Evolutionary conservation across 371 early-diverging fungal genomes (phyloP).

Genomic region (Mortierella sp.): DNA sequence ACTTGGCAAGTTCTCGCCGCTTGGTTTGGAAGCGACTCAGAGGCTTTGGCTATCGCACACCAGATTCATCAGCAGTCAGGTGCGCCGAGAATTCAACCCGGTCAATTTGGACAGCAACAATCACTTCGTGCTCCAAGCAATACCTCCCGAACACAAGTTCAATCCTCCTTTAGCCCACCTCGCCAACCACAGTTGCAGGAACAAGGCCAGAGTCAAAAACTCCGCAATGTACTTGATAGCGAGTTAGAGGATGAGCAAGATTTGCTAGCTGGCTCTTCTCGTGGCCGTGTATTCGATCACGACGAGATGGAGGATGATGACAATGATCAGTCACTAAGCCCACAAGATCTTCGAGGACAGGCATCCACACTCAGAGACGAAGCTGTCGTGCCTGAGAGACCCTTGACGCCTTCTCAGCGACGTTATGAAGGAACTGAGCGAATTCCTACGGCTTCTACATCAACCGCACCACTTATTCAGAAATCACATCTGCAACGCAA

Average conservation of each 20-base stretch:
- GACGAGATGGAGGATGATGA: conserved; percentile 45
- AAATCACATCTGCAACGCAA: conserved; percentile 6
- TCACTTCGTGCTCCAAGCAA: conserved; percentile 4
- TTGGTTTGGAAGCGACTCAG: conserved; percentile 52
- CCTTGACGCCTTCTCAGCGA: conserved; percentile 20
- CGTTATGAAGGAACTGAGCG: conserved; percentile 13
- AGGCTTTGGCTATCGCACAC: conserved; percentile 39
- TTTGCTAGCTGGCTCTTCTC: conserved; percentile 9
- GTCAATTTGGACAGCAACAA: conserved; percentile 19
- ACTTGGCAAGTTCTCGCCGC: conserved; percentile 76
- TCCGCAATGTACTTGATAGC: conserved; percentile 25
- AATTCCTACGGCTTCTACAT: conserved; percentile 11
- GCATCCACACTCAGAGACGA: conserved; percentile 24
- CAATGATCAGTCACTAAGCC: conserved; percentile 16
- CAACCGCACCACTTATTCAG: conserved; percentile 10
- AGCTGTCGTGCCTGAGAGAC: conserved; percentile 44
- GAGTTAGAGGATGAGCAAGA: conserved; percentile 42
- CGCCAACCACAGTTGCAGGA: conserved; percentile 50
- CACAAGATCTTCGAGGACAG: conserved; percentile 10
- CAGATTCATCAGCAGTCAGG: conserved; percentile 19
- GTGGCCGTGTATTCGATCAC: conserved; percentile 13
- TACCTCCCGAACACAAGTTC: conserved; percentile 10
- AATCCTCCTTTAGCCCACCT: conserved; percentile 12
- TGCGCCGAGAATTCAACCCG: conserved; percentile 19
- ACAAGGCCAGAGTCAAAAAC: neutral